A percentile compares a stretch with the other conserved stretches of the same genome.
phyloP scores from a whole-genome alignment of 2,329 filamentous ascomycete genomes.

The Colletotrichum kahawae region DNA sequence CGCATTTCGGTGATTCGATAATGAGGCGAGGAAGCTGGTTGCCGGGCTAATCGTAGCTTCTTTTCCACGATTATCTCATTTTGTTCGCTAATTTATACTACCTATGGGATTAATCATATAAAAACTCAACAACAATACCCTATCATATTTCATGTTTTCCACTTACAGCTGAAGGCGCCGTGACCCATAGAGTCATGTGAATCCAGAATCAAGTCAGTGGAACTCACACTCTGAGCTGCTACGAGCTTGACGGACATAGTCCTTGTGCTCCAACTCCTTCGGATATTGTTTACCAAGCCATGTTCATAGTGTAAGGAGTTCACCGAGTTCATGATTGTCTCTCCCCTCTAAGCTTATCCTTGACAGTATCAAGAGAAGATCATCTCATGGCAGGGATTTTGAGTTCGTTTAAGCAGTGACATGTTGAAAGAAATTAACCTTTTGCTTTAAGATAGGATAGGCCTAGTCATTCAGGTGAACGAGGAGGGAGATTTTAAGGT shows the following conservation, averaged over 20 bases:
- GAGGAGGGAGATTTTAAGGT: background rate
- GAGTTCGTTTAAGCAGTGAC: background rate
- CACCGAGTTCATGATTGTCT: background rate
- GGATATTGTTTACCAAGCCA: rapidly evolving
- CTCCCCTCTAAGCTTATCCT: background rate
- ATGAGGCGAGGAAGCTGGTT: background rate
- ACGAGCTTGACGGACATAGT: background rate
- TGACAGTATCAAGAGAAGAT: background rate
- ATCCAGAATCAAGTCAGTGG: background rate
- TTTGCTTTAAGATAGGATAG: background rate
- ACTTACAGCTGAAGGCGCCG: background rate
- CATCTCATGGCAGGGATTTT: background rate
- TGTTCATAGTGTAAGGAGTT: rapidly evolving
- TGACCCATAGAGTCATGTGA: background rate
- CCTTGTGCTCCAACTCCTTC: background rate
- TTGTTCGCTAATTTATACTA: background rate
- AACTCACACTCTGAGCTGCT: background rate
- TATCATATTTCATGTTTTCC: background rate
- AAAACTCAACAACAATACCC: background rate
- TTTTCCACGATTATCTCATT: background rate
- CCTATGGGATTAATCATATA: too few species aligned
- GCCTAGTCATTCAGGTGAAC: background rate
- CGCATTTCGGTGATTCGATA: background rate
- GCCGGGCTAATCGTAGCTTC: background rate
- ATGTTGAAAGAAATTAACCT: background rate